These are phyloP conservation scores for Golubevia pallescens DNA, from an alignment of 1,284 basidiomycete species.

Conservation along the genomic window DNA sequence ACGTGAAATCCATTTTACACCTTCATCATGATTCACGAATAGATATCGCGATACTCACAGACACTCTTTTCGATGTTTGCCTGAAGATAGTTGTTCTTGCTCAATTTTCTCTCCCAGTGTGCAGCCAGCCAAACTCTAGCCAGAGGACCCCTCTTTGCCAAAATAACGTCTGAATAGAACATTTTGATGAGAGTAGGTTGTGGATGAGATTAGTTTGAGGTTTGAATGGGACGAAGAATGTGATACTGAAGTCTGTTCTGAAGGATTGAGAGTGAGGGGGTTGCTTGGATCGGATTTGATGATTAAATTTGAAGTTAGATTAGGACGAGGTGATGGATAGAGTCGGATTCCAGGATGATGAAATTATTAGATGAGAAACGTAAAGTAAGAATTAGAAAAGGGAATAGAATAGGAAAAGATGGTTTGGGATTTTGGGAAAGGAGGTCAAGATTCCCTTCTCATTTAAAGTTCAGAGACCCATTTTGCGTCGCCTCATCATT, in stretches of 20 bases:
- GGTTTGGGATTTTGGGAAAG: no score
- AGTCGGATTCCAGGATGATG: no score
- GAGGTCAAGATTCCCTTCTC: no score
- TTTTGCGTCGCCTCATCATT: no score
- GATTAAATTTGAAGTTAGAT: no score
- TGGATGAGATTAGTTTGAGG: background rate
- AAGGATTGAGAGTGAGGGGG: background rate
- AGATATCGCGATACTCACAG: slow-evolving; percentile 69
- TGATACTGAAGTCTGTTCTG: background rate
- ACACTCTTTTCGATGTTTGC: slow-evolving; percentile 93
- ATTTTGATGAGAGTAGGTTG: slow-evolving; percentile 36
- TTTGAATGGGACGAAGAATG: background rate
- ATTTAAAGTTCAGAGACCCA: no score
- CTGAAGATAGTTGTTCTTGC: slow-evolving; percentile 89
- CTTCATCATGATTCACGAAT: background rate
- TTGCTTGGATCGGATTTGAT: no score
- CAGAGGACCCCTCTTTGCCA: slow-evolving; percentile 88
- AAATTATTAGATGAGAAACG: no score
- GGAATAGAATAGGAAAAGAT: no score
- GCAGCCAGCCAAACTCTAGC: slow-evolving; percentile 98
- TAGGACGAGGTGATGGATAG: no score
- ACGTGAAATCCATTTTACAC: slow-evolving; percentile 66
- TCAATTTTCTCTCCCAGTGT: slow-evolving; percentile 96
- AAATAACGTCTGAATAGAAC: slow-evolving; percentile 92
- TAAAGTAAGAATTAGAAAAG: no score